These are phyloP conservation scores for Hortaea sp. DNA, from an alignment of 2,329 filamentous ascomycete species.

Conservation along the genomic window DNA sequence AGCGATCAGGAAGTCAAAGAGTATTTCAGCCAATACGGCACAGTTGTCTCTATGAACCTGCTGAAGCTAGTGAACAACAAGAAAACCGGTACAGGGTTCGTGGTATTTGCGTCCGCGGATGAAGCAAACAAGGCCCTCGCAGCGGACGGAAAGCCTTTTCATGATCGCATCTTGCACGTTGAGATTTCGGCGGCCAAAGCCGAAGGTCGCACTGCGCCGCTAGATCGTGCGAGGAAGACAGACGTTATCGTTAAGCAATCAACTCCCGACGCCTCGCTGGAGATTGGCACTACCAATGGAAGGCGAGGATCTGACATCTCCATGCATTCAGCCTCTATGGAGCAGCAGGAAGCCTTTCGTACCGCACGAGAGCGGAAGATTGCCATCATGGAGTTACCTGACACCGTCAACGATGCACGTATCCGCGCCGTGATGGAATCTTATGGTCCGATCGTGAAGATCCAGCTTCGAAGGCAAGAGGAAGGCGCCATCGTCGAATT, in stretches of 20 bases:
- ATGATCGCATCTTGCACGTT: slow-evolving; percentile 26
- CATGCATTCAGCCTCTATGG: slow-evolving; percentile 11
- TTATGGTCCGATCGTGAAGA: slow-evolving; percentile 61
- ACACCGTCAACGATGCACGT: slow-evolving; percentile 83
- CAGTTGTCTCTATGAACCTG: slow-evolving; percentile 61
- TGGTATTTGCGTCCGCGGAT: slow-evolving; percentile 58
- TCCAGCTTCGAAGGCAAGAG: slow-evolving; percentile 71
- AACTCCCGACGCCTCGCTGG: slow-evolving; percentile 13
- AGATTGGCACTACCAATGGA: slow-evolving; percentile 12
- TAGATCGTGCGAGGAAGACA: slow-evolving; percentile 20
- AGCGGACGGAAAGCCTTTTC: slow-evolving; percentile 26
- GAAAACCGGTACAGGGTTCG: slow-evolving; percentile 68
- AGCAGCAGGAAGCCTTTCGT: slow-evolving; percentile 10
- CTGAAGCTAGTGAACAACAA: slow-evolving; percentile 57
- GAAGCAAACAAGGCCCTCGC: slow-evolving; percentile 24
- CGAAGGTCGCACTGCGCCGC: slow-evolving; percentile 14
- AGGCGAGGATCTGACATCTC: slow-evolving; percentile 21
- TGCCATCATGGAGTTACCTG: slow-evolving; percentile 74
- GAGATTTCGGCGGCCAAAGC: slow-evolving; percentile 20
- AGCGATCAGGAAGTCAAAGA: slow-evolving; percentile 62
- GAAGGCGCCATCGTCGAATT: slow-evolving; percentile 83
- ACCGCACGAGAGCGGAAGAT: slow-evolving; percentile 54
- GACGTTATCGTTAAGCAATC: slow-evolving; percentile 22
- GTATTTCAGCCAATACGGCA: slow-evolving; percentile 66
- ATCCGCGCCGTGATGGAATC: slow-evolving; percentile 63